A percentile compares a stretch with the other conserved stretches of the same genome.
These are phyloP conservation scores for Botrytis sinoallii DNA, from an alignment of 2,329 filamentous ascomycete genomes.

Conservation along the genomic window DNA sequence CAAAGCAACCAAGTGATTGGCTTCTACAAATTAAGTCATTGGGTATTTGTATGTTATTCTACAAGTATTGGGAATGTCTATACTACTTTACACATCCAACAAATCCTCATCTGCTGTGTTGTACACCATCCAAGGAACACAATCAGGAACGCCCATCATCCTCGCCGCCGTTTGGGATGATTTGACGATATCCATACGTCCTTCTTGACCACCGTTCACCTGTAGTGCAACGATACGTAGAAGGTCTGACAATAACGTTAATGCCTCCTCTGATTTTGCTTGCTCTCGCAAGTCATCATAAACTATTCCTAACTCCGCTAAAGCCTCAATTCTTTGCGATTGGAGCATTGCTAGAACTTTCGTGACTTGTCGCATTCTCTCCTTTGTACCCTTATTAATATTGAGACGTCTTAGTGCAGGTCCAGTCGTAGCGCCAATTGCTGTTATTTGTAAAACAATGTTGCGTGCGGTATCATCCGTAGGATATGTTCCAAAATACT, in stretches of 20 bases:
- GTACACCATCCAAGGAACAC: slow-evolving; percentile 20
- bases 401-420: slow-evolving; percentile 39
- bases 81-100: not conserved
- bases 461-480: slow-evolving; percentile 46
- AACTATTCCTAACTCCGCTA: slow-evolving; percentile 32
- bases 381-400: slow-evolving; percentile 39
- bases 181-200: not conserved
- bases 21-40: not conserved
- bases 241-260: slow-evolving; percentile 33
- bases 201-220: not conserved
- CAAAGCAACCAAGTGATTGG: not conserved
- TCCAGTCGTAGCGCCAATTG: slow-evolving; percentile 38
- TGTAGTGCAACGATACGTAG: slow-evolving; percentile 30
- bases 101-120: slow-evolving; percentile 7
- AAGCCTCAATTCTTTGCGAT: slow-evolving; percentile 31
- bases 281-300: slow-evolving; percentile 32
- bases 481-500: slow-evolving; percentile 45
- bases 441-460: slow-evolving; percentile 48
- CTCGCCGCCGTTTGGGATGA: slow-evolving; percentile 22
- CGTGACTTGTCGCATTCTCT: slow-evolving; percentile 45
- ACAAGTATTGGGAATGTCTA: slow-evolving; percentile 11
- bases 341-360: slow-evolving; percentile 44
- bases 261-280: slow-evolving; percentile 35
- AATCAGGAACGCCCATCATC: slow-evolving; percentile 32
- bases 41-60: not conserved